Conservation (phyloP, 345 rosid species). For the Viola odorata region DNA sequence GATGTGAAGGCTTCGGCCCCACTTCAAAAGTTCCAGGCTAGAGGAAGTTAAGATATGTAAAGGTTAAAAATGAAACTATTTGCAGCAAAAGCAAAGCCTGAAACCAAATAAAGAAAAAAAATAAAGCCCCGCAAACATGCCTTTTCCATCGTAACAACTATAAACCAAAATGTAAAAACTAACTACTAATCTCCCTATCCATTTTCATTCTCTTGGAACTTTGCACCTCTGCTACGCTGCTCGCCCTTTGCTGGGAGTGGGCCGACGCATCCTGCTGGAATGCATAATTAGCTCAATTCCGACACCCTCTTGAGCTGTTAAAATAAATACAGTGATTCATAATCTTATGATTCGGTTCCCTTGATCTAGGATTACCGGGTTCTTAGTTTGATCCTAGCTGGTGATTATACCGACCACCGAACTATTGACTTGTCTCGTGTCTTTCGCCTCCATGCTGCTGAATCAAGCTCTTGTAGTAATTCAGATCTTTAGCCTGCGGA, state of each 20-base stretch:
- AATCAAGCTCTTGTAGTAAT: constrained; percentile 86
- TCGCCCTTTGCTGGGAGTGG: constrained; percentile 47
- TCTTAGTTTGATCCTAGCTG: constrained; percentile 47
- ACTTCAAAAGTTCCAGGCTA: constrained; percentile 1
- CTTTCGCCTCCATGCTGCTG: constrained; percentile 97
- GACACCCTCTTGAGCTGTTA: constrained; percentile 85
- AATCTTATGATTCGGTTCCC: constrained; percentile 59
- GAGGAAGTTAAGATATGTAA: neutral
- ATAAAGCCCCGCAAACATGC: constrained; percentile 7
- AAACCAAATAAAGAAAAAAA: neutral
- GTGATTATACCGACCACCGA: constrained; percentile 33
- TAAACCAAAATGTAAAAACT: constrained; percentile 9
- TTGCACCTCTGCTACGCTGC: constrained; percentile 44
- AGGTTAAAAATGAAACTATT: constrained; percentile 2
- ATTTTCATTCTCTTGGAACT: constrained; percentile 82
- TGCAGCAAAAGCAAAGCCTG: constrained; percentile 21
- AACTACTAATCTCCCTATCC: constrained; percentile 80
- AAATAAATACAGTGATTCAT: constrained; percentile 90
- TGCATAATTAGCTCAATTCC: constrained; percentile 73
- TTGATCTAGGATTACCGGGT: constrained; percentile 43
- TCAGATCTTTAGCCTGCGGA: constrained; percentile 57
- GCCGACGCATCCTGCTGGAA: constrained; percentile 75
- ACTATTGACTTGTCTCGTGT: constrained; percentile 59
- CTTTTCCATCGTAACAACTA: constrained; percentile 8
- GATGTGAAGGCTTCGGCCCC: neutral